Percentiles rank a stretch among this genome's conserved stretches.
These are phyloP conservation scores for Dothistroma septosporum DNA, from an alignment of 2,329 filamentous ascomycete genomes.

Conservation along the genomic window DNA sequence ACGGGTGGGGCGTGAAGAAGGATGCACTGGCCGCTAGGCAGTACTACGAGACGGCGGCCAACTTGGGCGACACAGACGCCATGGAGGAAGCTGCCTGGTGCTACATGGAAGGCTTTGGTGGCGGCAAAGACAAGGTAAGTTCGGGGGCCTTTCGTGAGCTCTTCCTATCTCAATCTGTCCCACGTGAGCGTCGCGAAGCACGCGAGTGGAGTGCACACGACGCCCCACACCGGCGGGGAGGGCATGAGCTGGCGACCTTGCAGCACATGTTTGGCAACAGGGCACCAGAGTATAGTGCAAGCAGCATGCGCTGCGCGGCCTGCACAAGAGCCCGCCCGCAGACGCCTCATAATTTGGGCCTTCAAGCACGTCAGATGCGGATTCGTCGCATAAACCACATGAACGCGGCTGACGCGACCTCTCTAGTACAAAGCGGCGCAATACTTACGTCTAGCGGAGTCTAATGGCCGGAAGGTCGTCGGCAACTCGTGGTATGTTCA, in stretches of 20 bases:
- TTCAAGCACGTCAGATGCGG: slow-evolving; percentile 23
- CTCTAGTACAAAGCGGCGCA: slow-evolving; percentile 71
- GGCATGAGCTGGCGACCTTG: not conserved
- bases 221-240: not conserved
- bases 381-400: slow-evolving; percentile 3
- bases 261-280: not conserved
- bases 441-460: slow-evolving; percentile 88
- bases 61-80: slow-evolving; percentile 91
- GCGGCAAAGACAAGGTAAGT: slow-evolving; percentile 96
- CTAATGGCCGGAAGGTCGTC: slow-evolving; percentile 81
- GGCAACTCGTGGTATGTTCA: slow-evolving; percentile 87
- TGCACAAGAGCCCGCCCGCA: slow-evolving; percentile 2
- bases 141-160: not conserved
- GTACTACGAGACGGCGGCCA: slow-evolving; percentile 97
- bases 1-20: slow-evolving; percentile 87
- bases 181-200: slow-evolving; percentile 11
- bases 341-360: slow-evolving; percentile 22
- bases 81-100: slow-evolving; percentile 98
- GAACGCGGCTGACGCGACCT: slow-evolving; percentile 15
- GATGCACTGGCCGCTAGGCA: slow-evolving; percentile 80
- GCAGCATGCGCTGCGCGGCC: not conserved
- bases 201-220: slow-evolving; percentile 3
- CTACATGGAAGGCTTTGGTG: slow-evolving; percentile 93
- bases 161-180: slow-evolving; percentile 11
- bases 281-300: not conserved